These are phyloP conservation scores for Ophiognomonia clavigignenti-juglandacearum DNA, from an alignment of 2,329 filamentous ascomycete genomes.

Conservation along the genomic window DNA sequence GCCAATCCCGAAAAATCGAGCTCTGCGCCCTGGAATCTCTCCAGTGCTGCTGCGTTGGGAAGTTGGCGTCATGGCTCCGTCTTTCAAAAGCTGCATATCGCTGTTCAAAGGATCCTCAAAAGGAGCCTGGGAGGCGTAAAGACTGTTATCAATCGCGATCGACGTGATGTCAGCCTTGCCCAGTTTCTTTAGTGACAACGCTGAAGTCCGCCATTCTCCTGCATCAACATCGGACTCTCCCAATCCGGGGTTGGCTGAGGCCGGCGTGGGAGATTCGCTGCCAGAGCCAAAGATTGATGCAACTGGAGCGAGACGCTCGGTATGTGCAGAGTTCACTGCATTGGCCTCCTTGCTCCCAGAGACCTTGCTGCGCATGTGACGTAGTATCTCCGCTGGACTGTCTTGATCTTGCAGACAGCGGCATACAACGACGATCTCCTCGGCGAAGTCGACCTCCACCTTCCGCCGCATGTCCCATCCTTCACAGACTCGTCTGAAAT, in stretches of 20 bases:
- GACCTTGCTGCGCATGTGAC: constrained; percentile 35
- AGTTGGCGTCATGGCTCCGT: constrained; percentile 36
- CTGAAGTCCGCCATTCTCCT: constrained; percentile 64
- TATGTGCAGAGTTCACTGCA: neutral
- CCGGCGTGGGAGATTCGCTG: neutral
- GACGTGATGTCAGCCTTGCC: constrained; percentile 61
- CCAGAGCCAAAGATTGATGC: constrained; percentile 12
- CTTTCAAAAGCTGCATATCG: constrained; percentile 26
- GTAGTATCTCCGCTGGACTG: constrained; percentile 36
- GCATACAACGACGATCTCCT: constrained; percentile 71
- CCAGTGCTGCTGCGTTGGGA: constrained; percentile 30
- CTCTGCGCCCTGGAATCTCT: constrained; percentile 80
- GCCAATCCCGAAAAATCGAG: constrained; percentile 75
- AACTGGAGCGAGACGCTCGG: neutral
- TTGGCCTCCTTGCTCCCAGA: neutral
- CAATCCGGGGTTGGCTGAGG: neutral
- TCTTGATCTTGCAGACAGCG: constrained; percentile 64
- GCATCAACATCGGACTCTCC: neutral
- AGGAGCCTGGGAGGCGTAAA: constrained; percentile 63
- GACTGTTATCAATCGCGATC: constrained; percentile 69
- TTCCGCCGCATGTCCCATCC: constrained; percentile 90
- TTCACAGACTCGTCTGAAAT: constrained; percentile 73
- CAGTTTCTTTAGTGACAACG: constrained; percentile 56
- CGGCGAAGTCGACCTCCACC: constrained; percentile 84
- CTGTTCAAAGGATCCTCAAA: constrained; percentile 73